Conservation (phyloP, 148 eudicot species). For the Chenopodium berlandieri region DNA sequence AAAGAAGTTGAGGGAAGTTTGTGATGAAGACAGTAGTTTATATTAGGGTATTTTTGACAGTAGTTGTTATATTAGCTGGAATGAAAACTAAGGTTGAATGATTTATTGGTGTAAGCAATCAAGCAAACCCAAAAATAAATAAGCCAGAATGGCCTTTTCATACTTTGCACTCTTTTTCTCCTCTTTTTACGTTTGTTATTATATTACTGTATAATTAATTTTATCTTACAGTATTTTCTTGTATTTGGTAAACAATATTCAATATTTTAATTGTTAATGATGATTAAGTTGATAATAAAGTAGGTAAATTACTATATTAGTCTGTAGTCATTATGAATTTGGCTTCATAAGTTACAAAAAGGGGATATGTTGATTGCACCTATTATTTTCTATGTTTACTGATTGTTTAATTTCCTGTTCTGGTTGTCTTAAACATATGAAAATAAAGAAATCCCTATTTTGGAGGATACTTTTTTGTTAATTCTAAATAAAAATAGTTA, state of each 20-base stretch:
- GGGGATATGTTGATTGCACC: not conserved
- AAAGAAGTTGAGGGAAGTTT: constrained; percentile 13
- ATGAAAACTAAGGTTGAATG: not conserved
- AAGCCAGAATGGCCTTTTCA: not conserved
- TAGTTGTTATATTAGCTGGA: not conserved
- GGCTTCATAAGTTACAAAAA: not conserved
- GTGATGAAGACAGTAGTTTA: constrained; percentile 9
- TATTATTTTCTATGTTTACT: not conserved
- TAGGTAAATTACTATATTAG: not conserved
- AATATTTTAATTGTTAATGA: too few relatives aligned
- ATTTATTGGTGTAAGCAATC: not conserved
- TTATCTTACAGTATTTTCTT: too few relatives aligned
- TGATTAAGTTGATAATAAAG: not conserved
- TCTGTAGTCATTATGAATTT: not conserved
- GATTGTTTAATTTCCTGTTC: not conserved
- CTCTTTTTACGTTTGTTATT: too few relatives aligned
- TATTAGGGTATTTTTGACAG: too few relatives aligned
- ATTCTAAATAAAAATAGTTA: too few relatives aligned
- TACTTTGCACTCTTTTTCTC: too few relatives aligned
- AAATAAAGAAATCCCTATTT: too few relatives aligned
- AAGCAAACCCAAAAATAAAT: not conserved
- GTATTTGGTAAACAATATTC: too few relatives aligned
- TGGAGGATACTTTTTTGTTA: too few relatives aligned
- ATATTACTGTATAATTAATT: too few relatives aligned
- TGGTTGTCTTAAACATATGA: not conserved